phyloP scores from a whole-genome alignment of 2,329 filamentous ascomycete genomes.

The Penicillium griseofulvum region DNA sequence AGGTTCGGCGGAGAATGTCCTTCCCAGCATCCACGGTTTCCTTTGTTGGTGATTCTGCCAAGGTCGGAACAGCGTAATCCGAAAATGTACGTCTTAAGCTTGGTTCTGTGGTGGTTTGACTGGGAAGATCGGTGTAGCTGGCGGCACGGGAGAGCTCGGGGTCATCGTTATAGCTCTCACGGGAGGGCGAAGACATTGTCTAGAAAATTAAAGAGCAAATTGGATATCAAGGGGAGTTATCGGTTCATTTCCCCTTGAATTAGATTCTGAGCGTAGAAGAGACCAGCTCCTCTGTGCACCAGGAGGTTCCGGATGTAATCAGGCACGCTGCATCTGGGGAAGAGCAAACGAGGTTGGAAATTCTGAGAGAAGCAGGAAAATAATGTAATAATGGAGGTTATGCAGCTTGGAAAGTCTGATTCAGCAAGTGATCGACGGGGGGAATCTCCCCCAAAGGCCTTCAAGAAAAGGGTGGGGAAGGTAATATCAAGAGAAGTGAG shows the following conservation, averaged over 20 bases:
- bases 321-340: conserved; percentile 22
- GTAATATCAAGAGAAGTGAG: conserved; percentile 5
- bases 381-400: conserved; percentile 7
- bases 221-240: conserved; percentile 20
- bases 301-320: conserved; percentile 18
- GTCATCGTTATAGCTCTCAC: conserved; percentile 29
- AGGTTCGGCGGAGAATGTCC: conserved; percentile 43
- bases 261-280: conserved; percentile 30
- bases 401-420: conserved; percentile 16
- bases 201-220: conserved; percentile 12
- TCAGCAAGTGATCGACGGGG: conserved; percentile 21
- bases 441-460: conserved; percentile 1
- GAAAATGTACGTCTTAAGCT: conserved; percentile 51
- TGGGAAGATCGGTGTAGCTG: conserved; percentile 57
- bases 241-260: conserved; percentile 32
- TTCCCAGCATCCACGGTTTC: conserved; percentile 42
- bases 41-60: conserved; percentile 37
- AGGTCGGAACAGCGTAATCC: conserved; percentile 47
- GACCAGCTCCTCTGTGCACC: conserved; percentile 45
- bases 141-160: conserved; percentile 52
- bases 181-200: conserved; percentile 36
- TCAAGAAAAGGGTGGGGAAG: background rate
- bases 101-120: conserved; percentile 33
- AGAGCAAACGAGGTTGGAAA: conserved; percentile 7
- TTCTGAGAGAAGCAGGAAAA: conserved; percentile 1